Evolutionary conservation across 108 stramenopile genomes (phyloP).

Genomic region (Cyclotella baltica): DNA sequence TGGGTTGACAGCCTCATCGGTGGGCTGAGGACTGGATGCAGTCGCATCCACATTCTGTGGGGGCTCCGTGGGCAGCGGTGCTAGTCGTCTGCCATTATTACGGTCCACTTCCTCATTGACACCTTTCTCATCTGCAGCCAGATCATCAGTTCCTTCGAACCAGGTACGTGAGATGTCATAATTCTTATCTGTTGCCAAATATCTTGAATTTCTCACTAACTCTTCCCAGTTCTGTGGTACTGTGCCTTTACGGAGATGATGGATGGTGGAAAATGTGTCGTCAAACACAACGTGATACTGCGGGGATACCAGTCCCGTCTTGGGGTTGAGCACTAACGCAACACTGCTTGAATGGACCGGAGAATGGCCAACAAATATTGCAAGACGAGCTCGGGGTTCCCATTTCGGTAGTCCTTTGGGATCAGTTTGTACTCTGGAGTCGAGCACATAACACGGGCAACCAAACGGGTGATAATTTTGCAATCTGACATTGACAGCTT

Average conservation of each 20-base stretch:
- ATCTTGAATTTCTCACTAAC: conserved; percentile 8
- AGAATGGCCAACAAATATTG: conserved; percentile 28
- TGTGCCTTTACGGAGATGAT: background rate
- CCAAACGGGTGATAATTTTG: conserved; percentile 22
- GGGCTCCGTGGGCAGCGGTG: no score
- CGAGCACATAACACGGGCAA: conserved; percentile 50
- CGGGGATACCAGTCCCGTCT: conserved; percentile 19
- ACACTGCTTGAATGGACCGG: no score
- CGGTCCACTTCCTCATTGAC: no score
- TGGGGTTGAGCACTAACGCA: conserved; percentile 17
- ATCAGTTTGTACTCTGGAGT: conserved; percentile 29
- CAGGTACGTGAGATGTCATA: no score
- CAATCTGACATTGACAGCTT: background rate
- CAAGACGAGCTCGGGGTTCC: conserved; percentile 28
- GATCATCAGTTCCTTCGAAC: no score
- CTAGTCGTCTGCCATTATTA: no score
- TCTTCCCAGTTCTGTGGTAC: conserved; percentile 22
- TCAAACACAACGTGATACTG: conserved; percentile 32
- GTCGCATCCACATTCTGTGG: background rate
- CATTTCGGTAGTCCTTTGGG: conserved; percentile 25
- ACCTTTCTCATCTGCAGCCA: no score
- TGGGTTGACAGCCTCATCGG: conserved; percentile 2
- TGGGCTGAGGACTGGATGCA: background rate
- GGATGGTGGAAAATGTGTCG: conserved; percentile 29
- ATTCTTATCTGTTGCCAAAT: no score